Percentiles rank a stretch among this genome's conserved stretches.
phyloP scores from a whole-genome alignment of 345 rosid genomes.

The thale cress (Arabidopsis thaliana) region TAIR10.1 NC_003075.7:17758001-17758500 shows the following conservation, averaged over 20 bases:
- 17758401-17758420: constrained; percentile 27
- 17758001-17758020: too few relatives aligned
- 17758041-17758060: neutral
- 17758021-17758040: too few relatives aligned
- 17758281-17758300: constrained; percentile 35
- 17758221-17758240: constrained; percentile 17
- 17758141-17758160: constrained; percentile 8
- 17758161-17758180: constrained; percentile 26
- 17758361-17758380: constrained; percentile 10
- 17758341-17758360: constrained; percentile 16
- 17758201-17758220: neutral
- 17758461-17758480: neutral
- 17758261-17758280: neutral
- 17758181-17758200: constrained; percentile 18
- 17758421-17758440: constrained; percentile 35
- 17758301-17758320: constrained; percentile 4
- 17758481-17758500: constrained; percentile 21
- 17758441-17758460: constrained; percentile 26
- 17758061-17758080: neutral
- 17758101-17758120: constrained; percentile 40
- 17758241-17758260: constrained; percentile 4
- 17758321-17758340: constrained; percentile 2
- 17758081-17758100: constrained; percentile 12
- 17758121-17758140: constrained; percentile 32
- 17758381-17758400: constrained; percentile 10